Evolutionary conservation across 768 basidiomycete species (phyloP).

Genomic region (Lactarius sanguifluus): DNA sequence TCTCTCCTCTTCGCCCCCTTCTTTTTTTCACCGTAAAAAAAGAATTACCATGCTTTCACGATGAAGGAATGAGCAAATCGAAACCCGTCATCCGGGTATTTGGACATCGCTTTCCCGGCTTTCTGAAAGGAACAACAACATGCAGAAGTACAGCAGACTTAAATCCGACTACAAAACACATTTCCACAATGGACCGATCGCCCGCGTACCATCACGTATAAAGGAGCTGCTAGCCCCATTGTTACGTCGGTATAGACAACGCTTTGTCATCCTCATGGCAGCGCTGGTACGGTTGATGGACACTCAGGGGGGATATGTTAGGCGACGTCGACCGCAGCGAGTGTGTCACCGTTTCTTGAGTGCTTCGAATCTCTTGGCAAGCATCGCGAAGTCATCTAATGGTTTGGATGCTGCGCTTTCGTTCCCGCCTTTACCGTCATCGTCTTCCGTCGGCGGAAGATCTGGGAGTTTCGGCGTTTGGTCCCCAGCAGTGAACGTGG

Average conservation of each 20-base stretch:
- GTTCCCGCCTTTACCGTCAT: constrained; percentile 36
- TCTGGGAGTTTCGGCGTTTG: constrained; percentile 48
- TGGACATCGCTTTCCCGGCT: constrained; percentile 3
- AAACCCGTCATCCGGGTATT: constrained; percentile 11
- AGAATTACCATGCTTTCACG: not conserved
- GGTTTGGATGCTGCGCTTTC: constrained; percentile 36
- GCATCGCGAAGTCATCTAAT: constrained; percentile 69
- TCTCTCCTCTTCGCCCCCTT: not conserved
- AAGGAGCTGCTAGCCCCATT: not conserved
- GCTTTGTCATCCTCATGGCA: not conserved
- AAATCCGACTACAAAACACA: not conserved
- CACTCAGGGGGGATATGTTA: constrained; percentile 7
- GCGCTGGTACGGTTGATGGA: not conserved
- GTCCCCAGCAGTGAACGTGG: constrained; percentile 30
- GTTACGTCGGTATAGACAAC: not conserved
- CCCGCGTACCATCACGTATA: not conserved
- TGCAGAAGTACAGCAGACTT: not conserved
- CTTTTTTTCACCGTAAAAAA: not conserved
- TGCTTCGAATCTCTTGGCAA: constrained; percentile 79
- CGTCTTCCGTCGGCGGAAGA: constrained; percentile 51
- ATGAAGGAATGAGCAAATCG: not conserved
- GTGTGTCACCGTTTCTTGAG: constrained; percentile 71
- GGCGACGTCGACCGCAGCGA: not conserved
- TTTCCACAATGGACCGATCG: not conserved
- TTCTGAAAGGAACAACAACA: not conserved